Conservation (phyloP, 257 asterid species). For the Rauvolfia tetraphylla region DNA sequence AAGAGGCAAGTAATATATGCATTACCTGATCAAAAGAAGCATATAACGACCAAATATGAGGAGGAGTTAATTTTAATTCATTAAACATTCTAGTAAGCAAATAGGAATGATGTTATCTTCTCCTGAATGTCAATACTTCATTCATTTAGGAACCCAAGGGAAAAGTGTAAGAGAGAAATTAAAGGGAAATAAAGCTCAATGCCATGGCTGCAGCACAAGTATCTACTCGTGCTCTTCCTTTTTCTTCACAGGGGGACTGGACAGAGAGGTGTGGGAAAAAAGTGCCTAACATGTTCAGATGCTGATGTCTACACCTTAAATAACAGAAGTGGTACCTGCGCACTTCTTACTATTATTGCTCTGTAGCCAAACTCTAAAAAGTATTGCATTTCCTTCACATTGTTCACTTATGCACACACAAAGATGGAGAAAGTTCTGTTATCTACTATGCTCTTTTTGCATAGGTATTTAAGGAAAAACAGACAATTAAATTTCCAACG, state of each 20-base stretch:
- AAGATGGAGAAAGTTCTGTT: neutral
- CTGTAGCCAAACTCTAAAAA: neutral
- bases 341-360: neutral
- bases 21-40: neutral
- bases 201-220: neutral
- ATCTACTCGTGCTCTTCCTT: neutral
- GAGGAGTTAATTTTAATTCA: neutral
- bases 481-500: neutral
- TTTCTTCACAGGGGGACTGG: neutral
- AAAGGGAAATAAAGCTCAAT: neutral
- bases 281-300: neutral
- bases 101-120: neutral
- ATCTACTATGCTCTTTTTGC: neutral
- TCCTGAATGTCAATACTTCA: neutral
- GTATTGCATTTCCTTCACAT: neutral
- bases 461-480: neutral
- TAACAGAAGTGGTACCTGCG: neutral
- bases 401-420: neutral
- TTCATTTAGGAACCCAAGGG: neutral
- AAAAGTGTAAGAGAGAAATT: neutral
- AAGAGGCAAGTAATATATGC: neutral
- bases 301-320: neutral
- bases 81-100: neutral
- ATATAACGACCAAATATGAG: neutral
- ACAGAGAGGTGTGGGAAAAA: neutral